These are phyloP conservation scores for Fusarium keratoplasticum DNA, from an alignment of 2,329 filamentous ascomycete species.

Conservation along the genomic window DNA sequence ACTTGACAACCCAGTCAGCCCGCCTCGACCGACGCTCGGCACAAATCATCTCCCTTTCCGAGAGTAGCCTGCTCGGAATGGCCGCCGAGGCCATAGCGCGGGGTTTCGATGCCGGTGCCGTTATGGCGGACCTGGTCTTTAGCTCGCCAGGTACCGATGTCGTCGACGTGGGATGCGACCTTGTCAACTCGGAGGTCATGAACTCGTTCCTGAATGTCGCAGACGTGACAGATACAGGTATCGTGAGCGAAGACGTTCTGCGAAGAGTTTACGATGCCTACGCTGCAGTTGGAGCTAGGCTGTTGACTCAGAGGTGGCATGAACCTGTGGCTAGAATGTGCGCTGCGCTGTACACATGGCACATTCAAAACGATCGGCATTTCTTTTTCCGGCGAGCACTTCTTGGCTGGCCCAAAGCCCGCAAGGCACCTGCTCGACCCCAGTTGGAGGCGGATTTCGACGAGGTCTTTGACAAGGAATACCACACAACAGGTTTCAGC, in stretches of 20 bases:
- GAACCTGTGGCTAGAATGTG: conserved; percentile 49
- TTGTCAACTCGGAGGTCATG: conserved; percentile 41
- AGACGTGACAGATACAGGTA: conserved; percentile 33
- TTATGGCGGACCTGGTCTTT: conserved; percentile 40
- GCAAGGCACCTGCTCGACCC: conserved; percentile 40
- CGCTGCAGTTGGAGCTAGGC: conserved; percentile 40
- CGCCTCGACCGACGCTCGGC: conserved; percentile 30
- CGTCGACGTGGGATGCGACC: conserved; percentile 38
- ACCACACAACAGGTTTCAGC: conserved; percentile 43
- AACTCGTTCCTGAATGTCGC: conserved; percentile 40
- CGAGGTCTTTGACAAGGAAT: conserved; percentile 45
- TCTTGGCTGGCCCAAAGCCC: conserved; percentile 45
- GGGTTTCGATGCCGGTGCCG: conserved; percentile 36
- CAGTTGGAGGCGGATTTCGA: conserved; percentile 47
- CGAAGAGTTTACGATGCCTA: conserved; percentile 38
- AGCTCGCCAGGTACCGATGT: conserved; percentile 42
- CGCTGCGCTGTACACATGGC: conserved; percentile 47
- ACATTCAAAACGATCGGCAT: conserved; percentile 49
- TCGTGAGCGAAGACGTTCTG: conserved; percentile 32
- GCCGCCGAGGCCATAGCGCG: conserved; percentile 36
- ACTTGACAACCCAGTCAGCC: conserved; percentile 30
- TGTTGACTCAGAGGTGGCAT: conserved; percentile 47
- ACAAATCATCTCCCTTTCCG: conserved; percentile 39
- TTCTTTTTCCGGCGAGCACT: conserved; percentile 47
- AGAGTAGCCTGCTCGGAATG: conserved; percentile 40